Percentiles rank a stretch among this genome's conserved stretches.
Conservation (phyloP, 2,329 filamentous ascomycete genomes). For the Ophidiomyces ophidiicola region DNA sequence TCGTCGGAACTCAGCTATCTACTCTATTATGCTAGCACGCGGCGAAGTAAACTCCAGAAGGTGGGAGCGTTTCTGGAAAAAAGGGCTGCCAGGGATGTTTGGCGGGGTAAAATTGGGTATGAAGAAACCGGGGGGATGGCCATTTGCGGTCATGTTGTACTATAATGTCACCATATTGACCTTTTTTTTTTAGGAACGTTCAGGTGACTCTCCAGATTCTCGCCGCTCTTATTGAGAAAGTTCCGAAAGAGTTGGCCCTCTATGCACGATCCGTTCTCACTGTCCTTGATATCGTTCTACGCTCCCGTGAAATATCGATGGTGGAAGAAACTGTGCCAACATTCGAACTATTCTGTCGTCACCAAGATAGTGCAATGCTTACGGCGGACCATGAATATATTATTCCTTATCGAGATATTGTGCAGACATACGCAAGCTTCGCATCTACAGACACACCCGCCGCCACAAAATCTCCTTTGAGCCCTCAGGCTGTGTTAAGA, state of each 20-base stretch:
- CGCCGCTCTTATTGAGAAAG: constrained; percentile 82
- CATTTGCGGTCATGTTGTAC: constrained; percentile 6
- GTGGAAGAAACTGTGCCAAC: constrained; percentile 78
- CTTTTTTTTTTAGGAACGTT: constrained; percentile 81
- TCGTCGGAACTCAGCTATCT: constrained; percentile 94
- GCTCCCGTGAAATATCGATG: constrained; percentile 80
- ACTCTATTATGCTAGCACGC: constrained; percentile 90
- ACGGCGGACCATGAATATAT: constrained; percentile 77
- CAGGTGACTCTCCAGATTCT: constrained; percentile 92
- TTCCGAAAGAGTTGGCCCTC: constrained; percentile 76
- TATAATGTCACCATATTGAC: too few relatives aligned
- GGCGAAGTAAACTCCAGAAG: constrained; percentile 90
- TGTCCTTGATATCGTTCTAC: constrained; percentile 69
- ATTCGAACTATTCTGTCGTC: constrained; percentile 75
- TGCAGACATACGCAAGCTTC: constrained; percentile 66
- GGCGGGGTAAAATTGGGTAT: constrained; percentile 74
- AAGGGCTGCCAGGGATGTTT: constrained; percentile 83
- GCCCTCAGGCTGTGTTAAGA: constrained; percentile 62
- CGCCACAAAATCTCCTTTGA: constrained; percentile 42
- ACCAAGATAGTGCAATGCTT: constrained; percentile 76
- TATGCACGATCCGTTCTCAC: constrained; percentile 76
- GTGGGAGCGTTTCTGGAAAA: constrained; percentile 91
- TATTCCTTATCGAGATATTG: constrained; percentile 67
- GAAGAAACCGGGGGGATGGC: constrained; percentile 23
- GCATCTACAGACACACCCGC: constrained; percentile 49